Percentiles rank a stretch among this genome's conserved stretches.
Conservation (phyloP, 768 basidiomycete genomes). For the Podaxis sp. region DNA sequence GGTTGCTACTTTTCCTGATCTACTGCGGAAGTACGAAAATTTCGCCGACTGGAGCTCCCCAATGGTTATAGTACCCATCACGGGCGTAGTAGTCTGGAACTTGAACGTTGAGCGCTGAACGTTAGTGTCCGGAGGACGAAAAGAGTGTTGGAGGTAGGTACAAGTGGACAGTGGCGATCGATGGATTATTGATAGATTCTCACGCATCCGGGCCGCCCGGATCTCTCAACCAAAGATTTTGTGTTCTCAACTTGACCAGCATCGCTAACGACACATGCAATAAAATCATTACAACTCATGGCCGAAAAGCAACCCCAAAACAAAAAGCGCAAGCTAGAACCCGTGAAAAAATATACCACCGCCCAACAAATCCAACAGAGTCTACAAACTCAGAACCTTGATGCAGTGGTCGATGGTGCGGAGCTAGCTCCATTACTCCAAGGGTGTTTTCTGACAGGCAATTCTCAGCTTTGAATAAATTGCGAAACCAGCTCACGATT, state of each 20-base stretch:
- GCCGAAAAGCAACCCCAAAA: not conserved
- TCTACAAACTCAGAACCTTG: slow-evolving; percentile 28
- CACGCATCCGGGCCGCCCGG: not conserved
- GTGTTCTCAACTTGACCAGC: not conserved
- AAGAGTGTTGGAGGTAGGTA: too few species aligned
- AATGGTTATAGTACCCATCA: too few species aligned
- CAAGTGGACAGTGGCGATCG: too few species aligned
- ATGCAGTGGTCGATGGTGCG: slow-evolving; percentile 28
- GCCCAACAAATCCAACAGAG: slow-evolving; percentile 28
- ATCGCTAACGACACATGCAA: not conserved
- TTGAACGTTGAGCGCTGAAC: too few species aligned
- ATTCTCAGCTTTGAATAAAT: slow-evolving; percentile 37
- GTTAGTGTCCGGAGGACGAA: too few species aligned
- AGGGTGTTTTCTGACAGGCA: slow-evolving; percentile 8
- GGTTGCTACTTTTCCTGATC: too few species aligned
- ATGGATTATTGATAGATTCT: not conserved
- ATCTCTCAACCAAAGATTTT: not conserved
- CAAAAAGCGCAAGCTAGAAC: slow-evolving; percentile 8
- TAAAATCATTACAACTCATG: not conserved
- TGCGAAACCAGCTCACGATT: slow-evolving; percentile 63
- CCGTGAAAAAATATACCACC: slow-evolving; percentile 18
- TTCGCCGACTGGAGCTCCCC: too few species aligned
- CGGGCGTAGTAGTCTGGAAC: too few species aligned
- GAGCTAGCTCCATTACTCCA: not conserved
- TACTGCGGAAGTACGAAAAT: too few species aligned